Percentiles rank a stretch among this genome's conserved stretches.
Conservation (phyloP, 2,329 filamentous ascomycete species). For the Ceratocystis huliohia region DNA sequence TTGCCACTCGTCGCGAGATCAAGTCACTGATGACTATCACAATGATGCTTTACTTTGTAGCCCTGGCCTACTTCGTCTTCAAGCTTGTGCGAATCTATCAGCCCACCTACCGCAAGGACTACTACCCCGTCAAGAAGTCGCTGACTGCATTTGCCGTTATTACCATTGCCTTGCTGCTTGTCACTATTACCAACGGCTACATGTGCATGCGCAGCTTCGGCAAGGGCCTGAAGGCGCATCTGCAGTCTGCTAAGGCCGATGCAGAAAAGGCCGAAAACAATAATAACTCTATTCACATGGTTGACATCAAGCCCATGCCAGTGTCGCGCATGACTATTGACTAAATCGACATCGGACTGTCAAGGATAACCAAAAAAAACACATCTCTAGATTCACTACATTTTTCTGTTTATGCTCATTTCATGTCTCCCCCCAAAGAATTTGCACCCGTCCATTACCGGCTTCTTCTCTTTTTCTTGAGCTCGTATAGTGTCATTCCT, state of each 20-base stretch:
- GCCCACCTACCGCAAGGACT: conserved; percentile 43
- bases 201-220: conserved; percentile 86
- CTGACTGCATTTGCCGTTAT: conserved; percentile 90
- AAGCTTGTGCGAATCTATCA: conserved; percentile 95
- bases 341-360: conserved; percentile 27
- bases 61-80: conserved; percentile 90
- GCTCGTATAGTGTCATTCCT: not conserved
- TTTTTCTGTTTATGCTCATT: conserved; percentile 8
- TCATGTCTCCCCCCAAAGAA: conserved; percentile 16
- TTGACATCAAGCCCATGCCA: conserved; percentile 44
- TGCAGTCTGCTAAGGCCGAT: conserved; percentile 42
- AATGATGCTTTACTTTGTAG: conserved; percentile 78
- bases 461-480: not conserved
- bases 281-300: conserved; percentile 41
- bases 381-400: not conserved
- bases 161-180: conserved; percentile 74
- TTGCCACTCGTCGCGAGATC: conserved; percentile 69
- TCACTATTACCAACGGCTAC: conserved; percentile 77
- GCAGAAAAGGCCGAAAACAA: conserved; percentile 41
- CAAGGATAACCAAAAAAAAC: not conserved
- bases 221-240: conserved; percentile 76
- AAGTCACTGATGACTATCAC: conserved; percentile 62
- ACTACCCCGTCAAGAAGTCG: conserved; percentile 67
- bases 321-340: conserved; percentile 51
- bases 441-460: not conserved